Base-by-base conservation (phyloP, 2,329 filamentous ascomycete genomes). In the Blastomyces parvus region DNA sequence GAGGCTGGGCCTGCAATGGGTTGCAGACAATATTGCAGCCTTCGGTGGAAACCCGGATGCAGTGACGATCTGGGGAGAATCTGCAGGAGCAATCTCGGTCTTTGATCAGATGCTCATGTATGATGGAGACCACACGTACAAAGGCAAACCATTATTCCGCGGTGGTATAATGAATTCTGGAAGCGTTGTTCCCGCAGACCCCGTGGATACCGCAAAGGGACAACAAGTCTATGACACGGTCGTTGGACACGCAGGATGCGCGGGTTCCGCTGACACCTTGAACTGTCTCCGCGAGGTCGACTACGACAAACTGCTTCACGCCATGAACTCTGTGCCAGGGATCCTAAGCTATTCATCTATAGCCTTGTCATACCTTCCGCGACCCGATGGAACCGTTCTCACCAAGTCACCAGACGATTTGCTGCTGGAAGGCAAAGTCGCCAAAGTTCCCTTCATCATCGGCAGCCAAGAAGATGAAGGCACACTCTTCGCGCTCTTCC, bases 401-500 rank as follows among this genome's bases (percentile, higher is more conserved):
- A 81, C 84, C 0, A 78, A 82, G 1, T 88, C 84, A 6, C 86
- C 88, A 0, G 88, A 92, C 0, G 62, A 81, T 0, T 77, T 89
- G 4, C 76, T 82, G 1, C 2, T 25, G 25, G 69, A 72, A 0
- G 84, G 86, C 17, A 80, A 80, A 65, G 86, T 84, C 66, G 81
- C 84, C 8, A 79, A 80, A 14, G 82, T 87, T 0, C 85, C 85
- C 1, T 81, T 87, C 70, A 87, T 88, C 63, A 82, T 88, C 48
- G 88, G 89, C 52, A 83, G 90, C 70, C 88, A 91, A 73, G 88
- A 92, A 77, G 89, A 93, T 70, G 89, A 93, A 74, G 88, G 89
- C 22, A 91, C 89, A 0, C 74, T 92, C 1, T 91, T 92, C 71
- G 80, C 86, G 5, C 78, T 92, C 42, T 86, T 87, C 72, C 87